Percentiles rank a stretch among this genome's conserved stretches.
phyloP scores from a whole-genome alignment of 495 filamentous ascomycete species.

The Neurospora sp. region DNA sequence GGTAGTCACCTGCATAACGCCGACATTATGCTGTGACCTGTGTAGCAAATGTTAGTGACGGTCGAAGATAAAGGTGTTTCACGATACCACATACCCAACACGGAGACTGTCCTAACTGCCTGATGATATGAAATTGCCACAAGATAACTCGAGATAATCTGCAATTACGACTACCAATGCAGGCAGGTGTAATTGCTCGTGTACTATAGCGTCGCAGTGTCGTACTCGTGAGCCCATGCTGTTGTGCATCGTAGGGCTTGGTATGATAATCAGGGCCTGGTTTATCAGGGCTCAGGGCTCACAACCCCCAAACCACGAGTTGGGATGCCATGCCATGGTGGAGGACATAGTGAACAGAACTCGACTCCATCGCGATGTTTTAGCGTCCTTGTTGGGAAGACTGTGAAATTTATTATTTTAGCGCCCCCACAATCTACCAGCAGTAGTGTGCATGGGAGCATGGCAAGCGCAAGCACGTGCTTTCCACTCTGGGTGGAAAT shows the following conservation, averaged over 20 bases:
- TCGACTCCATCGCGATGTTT: neutral
- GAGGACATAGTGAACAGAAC: neutral
- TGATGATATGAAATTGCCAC: neutral
- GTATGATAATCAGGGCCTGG: neutral
- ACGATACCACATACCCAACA: neutral
- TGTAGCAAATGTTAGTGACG: neutral
- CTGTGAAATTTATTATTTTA: too few relatives aligned
- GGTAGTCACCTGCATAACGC: neutral
- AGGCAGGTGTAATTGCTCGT: neutral
- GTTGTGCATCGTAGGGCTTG: neutral
- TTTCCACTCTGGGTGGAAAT: neutral
- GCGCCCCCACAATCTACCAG: too few relatives aligned
- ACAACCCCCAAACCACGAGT: neutral
- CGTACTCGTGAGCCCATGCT: neutral
- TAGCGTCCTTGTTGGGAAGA: neutral
- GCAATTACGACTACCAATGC: neutral
- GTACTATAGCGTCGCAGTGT: neutral
- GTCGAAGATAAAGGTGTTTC: neutral
- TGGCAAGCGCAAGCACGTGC: too few relatives aligned
- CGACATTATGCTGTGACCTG: neutral
- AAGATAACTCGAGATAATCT: neutral
- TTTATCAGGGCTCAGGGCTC: neutral
- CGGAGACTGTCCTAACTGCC: neutral
- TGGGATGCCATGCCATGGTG: neutral
- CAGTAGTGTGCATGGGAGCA: too few relatives aligned